A percentile compares a stretch with the other conserved stretches of the same genome.
These are phyloP conservation scores for Amphichorda felina DNA, from an alignment of 2,329 filamentous ascomycete species.

Conservation along the genomic window DNA sequence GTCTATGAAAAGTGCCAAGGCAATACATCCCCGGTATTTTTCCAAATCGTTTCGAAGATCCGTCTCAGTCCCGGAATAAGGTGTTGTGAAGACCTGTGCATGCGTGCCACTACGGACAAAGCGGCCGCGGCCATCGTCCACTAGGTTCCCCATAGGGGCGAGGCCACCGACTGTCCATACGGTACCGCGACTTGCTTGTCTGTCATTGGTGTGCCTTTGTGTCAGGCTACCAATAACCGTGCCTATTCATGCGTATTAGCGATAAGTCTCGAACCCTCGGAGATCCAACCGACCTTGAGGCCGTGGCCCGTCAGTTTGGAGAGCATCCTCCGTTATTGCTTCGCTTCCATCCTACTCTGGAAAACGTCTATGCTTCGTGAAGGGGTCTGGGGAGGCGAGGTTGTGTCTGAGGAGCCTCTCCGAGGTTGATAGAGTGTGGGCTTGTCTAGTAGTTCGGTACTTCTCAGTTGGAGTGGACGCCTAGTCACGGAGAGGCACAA, in stretches of 20 bases:
- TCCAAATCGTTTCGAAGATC: constrained; percentile 48
- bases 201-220: constrained; percentile 13
- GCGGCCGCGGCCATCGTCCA: constrained; percentile 52
- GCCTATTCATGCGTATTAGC: too few relatives aligned
- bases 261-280: too few relatives aligned
- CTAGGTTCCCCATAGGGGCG: constrained; percentile 38
- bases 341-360: neutral
- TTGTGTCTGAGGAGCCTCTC: constrained; percentile 34
- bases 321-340: neutral
- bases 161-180: constrained; percentile 71
- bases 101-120: constrained; percentile 59
- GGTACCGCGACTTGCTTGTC: constrained; percentile 52
- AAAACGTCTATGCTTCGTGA: constrained; percentile 10
- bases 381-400: constrained; percentile 28
- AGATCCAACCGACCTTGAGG: constrained; percentile 5
- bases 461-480: constrained; percentile 25
- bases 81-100: constrained; percentile 51
- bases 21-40: constrained; percentile 63
- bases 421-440: constrained; percentile 25
- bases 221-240: too few relatives aligned
- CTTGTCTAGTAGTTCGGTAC: constrained; percentile 31
- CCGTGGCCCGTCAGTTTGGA: neutral
- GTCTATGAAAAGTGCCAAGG: constrained; percentile 71
- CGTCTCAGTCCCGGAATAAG: constrained; percentile 28
- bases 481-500: constrained; percentile 31